Evolutionary conservation across 495 filamentous ascomycete species (phyloP).

Genomic region (Apiosordaria backusii): DNA sequence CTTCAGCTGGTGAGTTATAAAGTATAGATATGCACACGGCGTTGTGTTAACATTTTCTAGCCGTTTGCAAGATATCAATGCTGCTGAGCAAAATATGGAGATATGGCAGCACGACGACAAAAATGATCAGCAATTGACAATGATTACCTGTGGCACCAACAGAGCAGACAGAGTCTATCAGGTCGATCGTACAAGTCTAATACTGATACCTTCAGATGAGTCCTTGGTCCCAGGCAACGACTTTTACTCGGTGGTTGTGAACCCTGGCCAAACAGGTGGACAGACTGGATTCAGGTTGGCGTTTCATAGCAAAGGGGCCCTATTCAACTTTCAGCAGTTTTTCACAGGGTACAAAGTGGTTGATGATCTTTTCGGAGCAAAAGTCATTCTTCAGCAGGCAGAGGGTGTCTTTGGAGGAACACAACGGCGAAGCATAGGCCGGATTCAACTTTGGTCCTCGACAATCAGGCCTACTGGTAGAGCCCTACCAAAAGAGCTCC

Average conservation of each 20-base stretch:
- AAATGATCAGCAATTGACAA: conserved; percentile 1
- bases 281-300: conserved; percentile 6
- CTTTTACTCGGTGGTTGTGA: not conserved
- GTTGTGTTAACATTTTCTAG: not conserved
- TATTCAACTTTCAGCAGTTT: conserved; percentile 20
- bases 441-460: conserved; percentile 16
- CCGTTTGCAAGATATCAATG: not conserved
- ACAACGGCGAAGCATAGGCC: not conserved
- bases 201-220: conserved; percentile 1
- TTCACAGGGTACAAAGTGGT: conserved; percentile 24
- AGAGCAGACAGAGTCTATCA: conserved; percentile 4
- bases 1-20: conserved; percentile 4
- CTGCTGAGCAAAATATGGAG: conserved; percentile 6
- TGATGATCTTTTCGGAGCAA: conserved; percentile 15
- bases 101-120: not conserved
- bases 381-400: conserved; percentile 4
- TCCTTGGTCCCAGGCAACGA: not conserved
- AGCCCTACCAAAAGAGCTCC: conserved; percentile 8
- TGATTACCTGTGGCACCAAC: not conserved
- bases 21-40: too few relatives aligned
- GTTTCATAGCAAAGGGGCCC: conserved; percentile 10
- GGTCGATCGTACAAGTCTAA: conserved; percentile 1
- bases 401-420: not conserved
- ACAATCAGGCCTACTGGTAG: not conserved
- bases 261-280: not conserved